Conservation (phyloP, 768 basidiomycete species). For the Boletus fagicola region DNA sequence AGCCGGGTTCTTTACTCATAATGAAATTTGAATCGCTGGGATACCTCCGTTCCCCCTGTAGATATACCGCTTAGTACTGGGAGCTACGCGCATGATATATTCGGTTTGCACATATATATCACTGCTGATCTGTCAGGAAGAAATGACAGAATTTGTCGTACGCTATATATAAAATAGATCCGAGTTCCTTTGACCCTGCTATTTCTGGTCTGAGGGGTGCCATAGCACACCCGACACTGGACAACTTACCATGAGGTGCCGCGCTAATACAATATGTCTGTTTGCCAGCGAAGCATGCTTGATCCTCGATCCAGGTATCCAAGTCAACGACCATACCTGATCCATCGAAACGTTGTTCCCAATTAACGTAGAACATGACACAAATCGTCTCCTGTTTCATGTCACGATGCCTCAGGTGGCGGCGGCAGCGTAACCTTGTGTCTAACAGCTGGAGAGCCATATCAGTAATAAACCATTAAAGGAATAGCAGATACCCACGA, state of each 20-base stretch:
- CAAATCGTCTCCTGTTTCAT: constrained; percentile 3
- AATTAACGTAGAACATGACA: not conserved
- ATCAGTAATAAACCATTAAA: not conserved
- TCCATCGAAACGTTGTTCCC: not conserved
- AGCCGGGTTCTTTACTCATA: constrained; percentile 60
- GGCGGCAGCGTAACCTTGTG: not conserved
- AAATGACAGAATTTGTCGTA: not conserved
- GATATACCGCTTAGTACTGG: not conserved
- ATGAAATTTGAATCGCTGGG: constrained; percentile 2
- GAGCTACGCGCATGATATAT: constrained; percentile 1
- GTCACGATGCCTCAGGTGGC: not conserved
- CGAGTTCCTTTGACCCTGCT: not conserved
- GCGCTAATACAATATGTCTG: not conserved
- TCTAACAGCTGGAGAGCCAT: not conserved
- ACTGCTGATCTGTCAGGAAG: not conserved
- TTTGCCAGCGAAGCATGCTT: not conserved
- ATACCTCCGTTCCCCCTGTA: not conserved
- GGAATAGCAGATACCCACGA: not conserved
- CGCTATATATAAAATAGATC: not conserved
- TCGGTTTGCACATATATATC: constrained; percentile 1
- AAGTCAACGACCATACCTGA: not conserved
- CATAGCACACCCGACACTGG: not conserved
- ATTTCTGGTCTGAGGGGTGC: not conserved
- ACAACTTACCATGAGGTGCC: not conserved
- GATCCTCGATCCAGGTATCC: not conserved